phyloP scores from a whole-genome alignment of 148 eudicot genomes.

The Fagopyrum tataricum region DNA sequence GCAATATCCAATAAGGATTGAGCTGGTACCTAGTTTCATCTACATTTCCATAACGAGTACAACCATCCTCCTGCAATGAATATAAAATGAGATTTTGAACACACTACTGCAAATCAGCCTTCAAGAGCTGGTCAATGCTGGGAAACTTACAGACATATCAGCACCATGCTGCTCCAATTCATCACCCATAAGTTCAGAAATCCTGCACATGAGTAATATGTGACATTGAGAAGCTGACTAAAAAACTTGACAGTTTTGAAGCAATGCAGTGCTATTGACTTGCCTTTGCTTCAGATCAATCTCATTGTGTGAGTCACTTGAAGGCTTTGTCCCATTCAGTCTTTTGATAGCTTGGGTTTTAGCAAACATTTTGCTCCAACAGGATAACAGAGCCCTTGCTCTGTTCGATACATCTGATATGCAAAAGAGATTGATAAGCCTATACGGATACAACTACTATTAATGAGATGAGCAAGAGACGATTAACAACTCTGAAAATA shows the following conservation, averaged over 20 bases:
- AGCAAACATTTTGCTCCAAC: constrained; percentile 85
- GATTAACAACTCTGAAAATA: background rate
- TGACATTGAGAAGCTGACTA: background rate
- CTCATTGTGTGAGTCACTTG: constrained; percentile 46
- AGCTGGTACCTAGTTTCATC: constrained; percentile 44
- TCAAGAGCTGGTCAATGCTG: constrained; percentile 5
- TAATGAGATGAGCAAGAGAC: background rate
- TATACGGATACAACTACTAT: background rate
- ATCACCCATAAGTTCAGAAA: constrained; percentile 63
- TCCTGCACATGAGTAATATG: constrained; percentile 39
- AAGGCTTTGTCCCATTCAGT: constrained; percentile 43
- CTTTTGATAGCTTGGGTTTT: constrained; percentile 64
- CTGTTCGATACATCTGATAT: constrained; percentile 91
- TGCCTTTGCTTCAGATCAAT: constrained; percentile 77
- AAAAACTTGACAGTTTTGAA: constrained; percentile 1
- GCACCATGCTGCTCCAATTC: constrained; percentile 52
- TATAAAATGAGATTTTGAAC: constrained; percentile 13
- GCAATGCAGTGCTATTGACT: constrained; percentile 14
- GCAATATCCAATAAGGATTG: background rate
- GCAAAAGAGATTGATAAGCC: constrained; percentile 72
- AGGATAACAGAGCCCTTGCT: constrained; percentile 63
- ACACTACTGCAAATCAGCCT: constrained; percentile 14
- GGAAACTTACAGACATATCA: constrained; percentile 46
- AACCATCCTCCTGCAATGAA: constrained; percentile 35
- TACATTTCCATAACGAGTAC: constrained; percentile 24